These are phyloP conservation scores for Chlamydomonas schloesseri DNA, from an alignment of 139 green algal species.

Conservation along the genomic window DNA sequence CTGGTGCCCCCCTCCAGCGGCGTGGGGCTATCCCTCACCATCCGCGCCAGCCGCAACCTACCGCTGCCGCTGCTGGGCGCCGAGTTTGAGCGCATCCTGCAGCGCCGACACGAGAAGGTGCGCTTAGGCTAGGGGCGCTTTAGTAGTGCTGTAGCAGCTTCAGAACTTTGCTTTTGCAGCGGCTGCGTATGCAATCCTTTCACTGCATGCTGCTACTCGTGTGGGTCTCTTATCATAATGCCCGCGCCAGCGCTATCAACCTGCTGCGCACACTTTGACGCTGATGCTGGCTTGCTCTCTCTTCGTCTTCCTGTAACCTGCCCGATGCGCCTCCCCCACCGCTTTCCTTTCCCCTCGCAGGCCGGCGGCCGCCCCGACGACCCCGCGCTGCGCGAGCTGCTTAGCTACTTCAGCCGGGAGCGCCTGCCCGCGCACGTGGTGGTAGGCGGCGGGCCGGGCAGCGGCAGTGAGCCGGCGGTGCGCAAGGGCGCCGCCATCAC, in stretches of 20 bases:
- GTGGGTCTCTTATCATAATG: too few relatives aligned
- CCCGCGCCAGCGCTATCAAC: too few relatives aligned
- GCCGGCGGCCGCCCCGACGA: constrained; percentile 49
- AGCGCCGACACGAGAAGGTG: constrained; percentile 54
- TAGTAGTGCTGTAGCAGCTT: too few relatives aligned
- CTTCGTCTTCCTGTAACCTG: too few relatives aligned
- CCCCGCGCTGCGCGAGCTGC: constrained; percentile 60
- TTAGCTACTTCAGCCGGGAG: constrained; percentile 59
- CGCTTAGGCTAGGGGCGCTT: not conserved
- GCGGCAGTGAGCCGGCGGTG: constrained; percentile 48
- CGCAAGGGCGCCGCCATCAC: constrained; percentile 65
- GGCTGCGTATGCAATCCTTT: not conserved
- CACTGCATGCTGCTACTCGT: too few relatives aligned
- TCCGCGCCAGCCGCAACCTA: constrained; percentile 73
- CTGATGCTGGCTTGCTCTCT: too few relatives aligned
- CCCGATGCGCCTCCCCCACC: too few relatives aligned
- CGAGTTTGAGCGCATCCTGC: constrained; percentile 78
- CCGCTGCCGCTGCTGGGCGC: constrained; percentile 67
- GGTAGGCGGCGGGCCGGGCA: not conserved
- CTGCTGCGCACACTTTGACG: too few relatives aligned
- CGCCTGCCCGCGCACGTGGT: constrained; percentile 46
- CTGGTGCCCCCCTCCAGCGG: constrained; percentile 31
- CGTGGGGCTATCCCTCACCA: constrained; percentile 71
- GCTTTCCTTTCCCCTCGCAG: too few relatives aligned
- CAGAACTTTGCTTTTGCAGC: not conserved